phyloP scores from a whole-genome alignment of 495 filamentous ascomycete genomes.

The Choiromyces venosus region DNA sequence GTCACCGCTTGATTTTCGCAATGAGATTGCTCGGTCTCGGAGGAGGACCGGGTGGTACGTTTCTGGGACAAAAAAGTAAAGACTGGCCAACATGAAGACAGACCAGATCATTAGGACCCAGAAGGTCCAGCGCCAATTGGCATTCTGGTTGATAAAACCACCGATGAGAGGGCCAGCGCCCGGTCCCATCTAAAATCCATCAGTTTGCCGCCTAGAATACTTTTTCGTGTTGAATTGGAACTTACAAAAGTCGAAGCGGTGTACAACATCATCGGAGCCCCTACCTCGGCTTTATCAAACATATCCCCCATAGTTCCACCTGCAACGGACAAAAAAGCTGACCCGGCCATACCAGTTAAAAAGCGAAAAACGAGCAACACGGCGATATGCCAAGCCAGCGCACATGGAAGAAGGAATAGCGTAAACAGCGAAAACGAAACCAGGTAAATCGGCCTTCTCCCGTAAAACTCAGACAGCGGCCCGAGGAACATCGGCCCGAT shows the following conservation, averaged over 20 bases:
- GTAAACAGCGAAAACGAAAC: slow-evolving; percentile 69
- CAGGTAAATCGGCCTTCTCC: slow-evolving; percentile 78
- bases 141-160: slow-evolving; percentile 73
- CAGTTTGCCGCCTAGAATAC: slow-evolving; percentile 48
- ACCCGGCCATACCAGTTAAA: slow-evolving; percentile 76
- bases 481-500: slow-evolving; percentile 47
- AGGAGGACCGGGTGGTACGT: slow-evolving; percentile 77
- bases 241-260: slow-evolving; percentile 65
- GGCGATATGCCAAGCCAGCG: slow-evolving; percentile 73
- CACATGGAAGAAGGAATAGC: slow-evolving; percentile 82
- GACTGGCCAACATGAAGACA: slow-evolving; percentile 53
- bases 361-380: slow-evolving; percentile 82
- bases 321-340: slow-evolving; percentile 82
- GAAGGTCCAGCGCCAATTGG: slow-evolving; percentile 84
- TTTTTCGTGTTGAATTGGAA: slow-evolving; percentile 37
- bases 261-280: slow-evolving; percentile 70
- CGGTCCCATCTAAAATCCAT: slow-evolving; percentile 54
- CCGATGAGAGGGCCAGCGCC: slow-evolving; percentile 56
- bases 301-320: slow-evolving; percentile 89
- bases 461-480: slow-evolving; percentile 70
- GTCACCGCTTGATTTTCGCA: slow-evolving; percentile 74
- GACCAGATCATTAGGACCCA: slow-evolving; percentile 84
- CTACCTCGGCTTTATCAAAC: slow-evolving; percentile 69
- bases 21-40: slow-evolving; percentile 61
- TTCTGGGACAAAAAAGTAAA: slow-evolving; percentile 76